Conservation (phyloP, 257 asterid genomes). For the Solanum lycopersicoides region DNA sequence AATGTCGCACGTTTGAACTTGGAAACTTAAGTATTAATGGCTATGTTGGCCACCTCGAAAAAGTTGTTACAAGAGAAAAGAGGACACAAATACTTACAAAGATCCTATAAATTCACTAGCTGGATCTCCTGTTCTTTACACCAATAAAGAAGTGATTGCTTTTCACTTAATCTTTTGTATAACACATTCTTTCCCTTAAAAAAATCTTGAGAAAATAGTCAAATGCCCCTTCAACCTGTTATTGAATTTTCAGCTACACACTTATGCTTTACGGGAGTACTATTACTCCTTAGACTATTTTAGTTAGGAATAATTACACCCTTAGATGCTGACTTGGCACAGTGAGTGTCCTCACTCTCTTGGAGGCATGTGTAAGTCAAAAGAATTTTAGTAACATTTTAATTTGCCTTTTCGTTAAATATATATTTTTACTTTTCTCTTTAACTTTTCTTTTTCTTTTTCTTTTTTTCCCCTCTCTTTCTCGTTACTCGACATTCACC, state of each 20-base stretch:
- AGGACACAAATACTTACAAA: background rate
- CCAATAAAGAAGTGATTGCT: background rate
- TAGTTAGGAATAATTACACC: background rate
- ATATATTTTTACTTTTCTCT: too few relatives aligned
- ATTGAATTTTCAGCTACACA: background rate
- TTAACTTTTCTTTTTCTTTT: too few relatives aligned
- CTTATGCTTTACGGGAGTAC: background rate
- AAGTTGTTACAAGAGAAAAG: background rate
- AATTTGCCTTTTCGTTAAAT: too few relatives aligned
- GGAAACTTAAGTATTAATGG: background rate
- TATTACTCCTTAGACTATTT: background rate
- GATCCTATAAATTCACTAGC: background rate
- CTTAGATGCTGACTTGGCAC: background rate
- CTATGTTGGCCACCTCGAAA: background rate
- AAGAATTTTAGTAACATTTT: background rate
- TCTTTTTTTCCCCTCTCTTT: too few relatives aligned
- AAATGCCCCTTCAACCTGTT: background rate
- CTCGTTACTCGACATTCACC: too few relatives aligned
- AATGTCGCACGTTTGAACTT: background rate
- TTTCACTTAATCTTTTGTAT: background rate
- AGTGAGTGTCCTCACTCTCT: background rate
- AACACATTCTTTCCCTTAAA: background rate
- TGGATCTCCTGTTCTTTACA: background rate
- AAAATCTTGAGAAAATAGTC: background rate
- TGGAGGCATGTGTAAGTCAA: background rate